Conservation (phyloP, 1,139 yeast genomes). For the Chernovozyma aurita region DNA sequence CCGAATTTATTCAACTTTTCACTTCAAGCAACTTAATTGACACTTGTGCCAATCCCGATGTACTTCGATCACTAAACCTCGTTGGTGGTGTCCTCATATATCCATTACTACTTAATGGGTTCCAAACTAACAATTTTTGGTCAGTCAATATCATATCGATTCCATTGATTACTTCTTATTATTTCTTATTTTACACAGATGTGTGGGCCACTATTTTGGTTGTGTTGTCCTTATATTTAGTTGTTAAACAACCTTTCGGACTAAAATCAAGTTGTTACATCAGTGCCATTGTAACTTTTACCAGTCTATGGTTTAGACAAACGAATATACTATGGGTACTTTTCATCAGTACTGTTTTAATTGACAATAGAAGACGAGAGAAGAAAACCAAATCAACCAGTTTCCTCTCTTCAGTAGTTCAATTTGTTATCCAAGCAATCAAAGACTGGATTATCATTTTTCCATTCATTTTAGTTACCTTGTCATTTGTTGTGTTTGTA, state of each 20-base stretch:
- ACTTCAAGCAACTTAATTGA: slow-evolving; percentile 9
- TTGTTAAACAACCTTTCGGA: slow-evolving; percentile 15
- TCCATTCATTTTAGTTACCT: slow-evolving; percentile 54
- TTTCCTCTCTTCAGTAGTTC: slow-evolving; percentile 9
- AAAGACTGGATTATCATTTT: slow-evolving; percentile 24
- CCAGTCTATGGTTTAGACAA: slow-evolving; percentile 75
- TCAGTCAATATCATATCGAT: slow-evolving; percentile 47
- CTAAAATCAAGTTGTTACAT: slow-evolving; percentile 13
- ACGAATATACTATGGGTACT: slow-evolving; percentile 88
- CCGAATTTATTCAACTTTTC: slow-evolving; percentile 23
- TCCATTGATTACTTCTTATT: slow-evolving; percentile 72
- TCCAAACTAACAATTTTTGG: slow-evolving; percentile 39
- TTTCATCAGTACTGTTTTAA: slow-evolving; percentile 51
- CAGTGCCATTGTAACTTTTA: slow-evolving; percentile 47
- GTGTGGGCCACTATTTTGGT: slow-evolving; percentile 82
- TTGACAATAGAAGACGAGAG: slow-evolving; percentile 41
- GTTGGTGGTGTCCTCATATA: slow-evolving; percentile 57
- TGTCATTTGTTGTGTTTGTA: slow-evolving; percentile 53
- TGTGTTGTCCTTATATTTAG: slow-evolving; percentile 37
- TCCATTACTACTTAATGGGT: slow-evolving; percentile 28
- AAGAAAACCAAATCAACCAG: slow-evolving; percentile 8
- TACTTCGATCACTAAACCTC: slow-evolving; percentile 56
- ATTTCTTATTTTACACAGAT: slow-evolving; percentile 84
- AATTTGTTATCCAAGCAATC: slow-evolving; percentile 19
- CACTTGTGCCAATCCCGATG: slow-evolving; percentile 34